phyloP scores from a whole-genome alignment of 139 green algal genomes.

The Raphidocelis subcapitata region DNA sequence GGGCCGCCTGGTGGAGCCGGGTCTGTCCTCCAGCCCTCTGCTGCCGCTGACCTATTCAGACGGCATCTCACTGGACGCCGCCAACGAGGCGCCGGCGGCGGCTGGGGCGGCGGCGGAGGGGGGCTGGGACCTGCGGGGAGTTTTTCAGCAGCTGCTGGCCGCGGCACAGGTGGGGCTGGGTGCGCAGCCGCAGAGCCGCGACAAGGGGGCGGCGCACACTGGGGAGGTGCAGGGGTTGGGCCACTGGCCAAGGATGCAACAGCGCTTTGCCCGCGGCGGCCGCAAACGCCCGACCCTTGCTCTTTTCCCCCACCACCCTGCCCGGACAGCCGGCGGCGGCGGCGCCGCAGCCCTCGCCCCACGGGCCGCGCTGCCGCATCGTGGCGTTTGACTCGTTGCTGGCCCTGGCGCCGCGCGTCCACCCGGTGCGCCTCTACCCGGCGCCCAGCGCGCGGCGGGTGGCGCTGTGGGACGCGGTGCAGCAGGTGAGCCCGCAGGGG shows the following conservation, averaged over 20 bases:
- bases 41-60: conserved; percentile 31
- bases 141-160: conserved; percentile 25
- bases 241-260: no score
- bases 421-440: conserved; percentile 27
- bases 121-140: conserved; percentile 14
- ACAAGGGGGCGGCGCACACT: no score
- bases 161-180: neutral
- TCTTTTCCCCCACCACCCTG: no score
- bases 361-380: no score
- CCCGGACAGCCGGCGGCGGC: no score
- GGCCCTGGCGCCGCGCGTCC: neutral
- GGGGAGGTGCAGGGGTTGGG: no score
- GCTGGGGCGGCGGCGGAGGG: neutral
- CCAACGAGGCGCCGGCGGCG: neutral
- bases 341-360: no score
- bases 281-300: no score
- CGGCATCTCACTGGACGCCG: conserved; percentile 20
- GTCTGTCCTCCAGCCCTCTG: conserved; percentile 25
- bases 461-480: conserved; percentile 35
- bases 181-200: no score
- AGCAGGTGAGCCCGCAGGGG: no score
- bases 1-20: no score
- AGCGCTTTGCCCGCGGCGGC: no score
- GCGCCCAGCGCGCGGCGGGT: neutral
- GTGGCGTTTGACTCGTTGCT: conserved; percentile 9